These are phyloP conservation scores for Pythium apleroticum DNA, from an alignment of 352 stramenopile genomes.

Conservation along the genomic window DNA sequence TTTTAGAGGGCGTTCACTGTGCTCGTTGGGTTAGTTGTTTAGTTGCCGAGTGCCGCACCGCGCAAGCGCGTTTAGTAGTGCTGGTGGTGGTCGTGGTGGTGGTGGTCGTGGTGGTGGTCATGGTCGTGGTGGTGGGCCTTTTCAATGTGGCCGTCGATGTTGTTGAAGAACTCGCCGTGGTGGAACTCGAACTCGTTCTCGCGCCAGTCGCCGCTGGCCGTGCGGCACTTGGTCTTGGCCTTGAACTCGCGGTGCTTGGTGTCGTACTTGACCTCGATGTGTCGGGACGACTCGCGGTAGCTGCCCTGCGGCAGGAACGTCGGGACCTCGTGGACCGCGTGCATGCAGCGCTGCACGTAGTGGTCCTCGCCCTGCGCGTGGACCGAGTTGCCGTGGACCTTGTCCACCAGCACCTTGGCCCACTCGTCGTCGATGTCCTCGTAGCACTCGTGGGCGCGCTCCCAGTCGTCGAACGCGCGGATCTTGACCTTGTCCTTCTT, in stretches of 20 bases:
- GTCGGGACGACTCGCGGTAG: not conserved
- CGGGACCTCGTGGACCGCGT: constrained; percentile 1
- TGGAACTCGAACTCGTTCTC: constrained; percentile 1
- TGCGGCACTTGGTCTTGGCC: not conserved
- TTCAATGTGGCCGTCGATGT: constrained; percentile 2
- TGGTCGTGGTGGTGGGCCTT: not conserved
- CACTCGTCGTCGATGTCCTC: not conserved
- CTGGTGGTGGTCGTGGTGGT: not conserved
- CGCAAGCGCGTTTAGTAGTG: not conserved
- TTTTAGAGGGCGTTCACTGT: too few relatives aligned
- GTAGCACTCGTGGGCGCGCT: not conserved
- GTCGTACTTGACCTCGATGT: not conserved
- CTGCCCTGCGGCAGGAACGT: not conserved
- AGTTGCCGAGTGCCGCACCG: too few relatives aligned
- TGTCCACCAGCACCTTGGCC: constrained; percentile 3
- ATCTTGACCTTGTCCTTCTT: constrained; percentile 5
- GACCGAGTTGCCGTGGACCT: not conserved
- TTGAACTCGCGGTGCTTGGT: constrained; percentile 5
- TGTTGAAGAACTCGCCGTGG: not conserved
- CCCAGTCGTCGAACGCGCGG: constrained; percentile 2
- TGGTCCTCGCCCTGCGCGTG: not conserved
- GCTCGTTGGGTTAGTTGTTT: too few relatives aligned
- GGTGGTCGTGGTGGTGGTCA: not conserved
- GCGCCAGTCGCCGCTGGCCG: not conserved
- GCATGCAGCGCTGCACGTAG: constrained; percentile 1